These are phyloP conservation scores for Barnettozyma populi DNA, from an alignment of 805 yeast species.

Conservation along the genomic window DNA sequence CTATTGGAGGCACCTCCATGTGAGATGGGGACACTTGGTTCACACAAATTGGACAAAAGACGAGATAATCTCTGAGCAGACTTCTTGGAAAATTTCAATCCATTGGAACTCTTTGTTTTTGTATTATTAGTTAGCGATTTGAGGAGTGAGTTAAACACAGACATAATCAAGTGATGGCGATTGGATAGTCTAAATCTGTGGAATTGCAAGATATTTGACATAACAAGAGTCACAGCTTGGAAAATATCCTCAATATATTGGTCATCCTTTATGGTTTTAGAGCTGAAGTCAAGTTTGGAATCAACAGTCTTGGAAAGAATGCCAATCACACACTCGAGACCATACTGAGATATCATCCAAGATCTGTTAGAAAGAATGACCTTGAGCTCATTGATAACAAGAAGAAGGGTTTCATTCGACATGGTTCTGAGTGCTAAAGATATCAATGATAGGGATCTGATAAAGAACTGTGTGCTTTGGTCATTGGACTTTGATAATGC, in stretches of 20 bases:
- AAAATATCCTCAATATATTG: slow-evolving; percentile 12
- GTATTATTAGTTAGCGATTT: slow-evolving; percentile 34
- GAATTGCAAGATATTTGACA: slow-evolving; percentile 57
- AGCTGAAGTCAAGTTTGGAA: background rate
- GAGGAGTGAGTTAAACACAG: slow-evolving; percentile 45
- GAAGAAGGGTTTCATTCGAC: background rate
- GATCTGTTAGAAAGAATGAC: slow-evolving; percentile 40
- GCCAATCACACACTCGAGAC: slow-evolving; percentile 50
- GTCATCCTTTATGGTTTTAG: background rate
- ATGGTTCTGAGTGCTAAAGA: slow-evolving; percentile 3
- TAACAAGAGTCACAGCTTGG: slow-evolving; percentile 37
- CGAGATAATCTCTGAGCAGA: slow-evolving; percentile 51
- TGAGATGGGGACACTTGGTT: slow-evolving; percentile 42
- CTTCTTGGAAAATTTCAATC: slow-evolving; percentile 22
- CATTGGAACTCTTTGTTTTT: slow-evolving; percentile 10
- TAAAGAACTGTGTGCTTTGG: slow-evolving; percentile 6
- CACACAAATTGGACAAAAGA: slow-evolving; percentile 63
- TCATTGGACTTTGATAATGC: slow-evolving; percentile 9
- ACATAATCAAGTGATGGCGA: slow-evolving; percentile 64
- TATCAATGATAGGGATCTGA: slow-evolving; percentile 15
- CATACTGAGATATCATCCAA: slow-evolving; percentile 62
- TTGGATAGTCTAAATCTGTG: slow-evolving; percentile 67
- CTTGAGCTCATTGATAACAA: slow-evolving; percentile 28
- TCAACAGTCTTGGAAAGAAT: slow-evolving; percentile 28
- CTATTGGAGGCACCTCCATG: slow-evolving; percentile 25